A percentile compares a stretch with the other conserved stretches of the same genome.
These are phyloP conservation scores for Syzygium aqueum DNA, from an alignment of 345 rosid genomes.

Conservation along the genomic window DNA sequence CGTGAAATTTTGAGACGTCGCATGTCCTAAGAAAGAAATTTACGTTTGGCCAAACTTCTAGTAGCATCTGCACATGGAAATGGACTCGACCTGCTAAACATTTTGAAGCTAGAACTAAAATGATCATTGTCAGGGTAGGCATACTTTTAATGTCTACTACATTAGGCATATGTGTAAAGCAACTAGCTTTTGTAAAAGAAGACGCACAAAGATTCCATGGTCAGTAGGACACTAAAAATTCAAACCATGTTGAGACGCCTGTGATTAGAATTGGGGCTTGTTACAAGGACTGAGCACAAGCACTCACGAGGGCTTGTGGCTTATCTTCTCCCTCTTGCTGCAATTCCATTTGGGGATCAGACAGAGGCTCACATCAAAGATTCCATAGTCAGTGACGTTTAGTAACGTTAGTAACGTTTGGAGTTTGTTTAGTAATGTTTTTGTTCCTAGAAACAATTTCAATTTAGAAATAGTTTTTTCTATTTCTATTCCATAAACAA, in stretches of 20 bases:
- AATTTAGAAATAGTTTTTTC: too few relatives aligned
- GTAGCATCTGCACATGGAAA: not conserved
- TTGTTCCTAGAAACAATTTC: too few relatives aligned
- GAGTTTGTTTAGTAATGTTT: too few relatives aligned
- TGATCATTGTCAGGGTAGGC: not conserved
- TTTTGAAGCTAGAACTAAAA: not conserved
- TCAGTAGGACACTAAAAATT: too few relatives aligned
- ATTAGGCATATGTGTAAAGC: not conserved
- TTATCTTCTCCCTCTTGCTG: not conserved
- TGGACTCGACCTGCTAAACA: not conserved
- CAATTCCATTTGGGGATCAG: not conserved
- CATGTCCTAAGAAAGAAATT: not conserved
- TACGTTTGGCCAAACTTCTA: not conserved
- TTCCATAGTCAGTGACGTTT: not conserved
- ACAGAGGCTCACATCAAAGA: not conserved
- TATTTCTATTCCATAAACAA: too few relatives aligned
- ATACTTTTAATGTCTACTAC: not conserved
- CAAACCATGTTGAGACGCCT: not conserved
- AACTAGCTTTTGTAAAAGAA: not conserved
- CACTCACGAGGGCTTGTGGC: not conserved
- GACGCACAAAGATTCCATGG: not conserved
- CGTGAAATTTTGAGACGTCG: not conserved
- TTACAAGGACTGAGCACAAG: not conserved
- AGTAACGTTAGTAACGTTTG: too few relatives aligned
- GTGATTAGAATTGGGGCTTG: not conserved